Percentiles rank a stretch among this genome's conserved stretches.
Conservation (phyloP, 805 yeast genomes). For the Yarrowia sp. region DNA sequence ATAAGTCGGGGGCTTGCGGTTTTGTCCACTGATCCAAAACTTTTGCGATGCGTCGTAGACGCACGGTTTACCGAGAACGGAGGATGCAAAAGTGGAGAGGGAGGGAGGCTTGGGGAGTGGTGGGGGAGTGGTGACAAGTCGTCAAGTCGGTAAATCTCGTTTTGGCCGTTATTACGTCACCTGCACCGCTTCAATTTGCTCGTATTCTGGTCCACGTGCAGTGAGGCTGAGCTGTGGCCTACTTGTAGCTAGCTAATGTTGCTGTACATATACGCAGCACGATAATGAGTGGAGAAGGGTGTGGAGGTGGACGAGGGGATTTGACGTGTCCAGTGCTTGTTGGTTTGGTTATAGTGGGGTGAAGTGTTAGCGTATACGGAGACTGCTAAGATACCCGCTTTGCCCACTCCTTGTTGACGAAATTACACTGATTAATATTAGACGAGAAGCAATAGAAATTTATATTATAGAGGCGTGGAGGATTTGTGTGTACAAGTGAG, state of each 20-base stretch:
- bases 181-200: not conserved
- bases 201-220: not conserved
- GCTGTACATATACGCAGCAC: slow-evolving; percentile 20
- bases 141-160: too few species aligned
- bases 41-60: slow-evolving; percentile 13
- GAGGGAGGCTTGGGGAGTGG: not conserved
- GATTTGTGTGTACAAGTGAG: too few species aligned
- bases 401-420: too few species aligned
- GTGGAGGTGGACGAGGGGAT: not conserved
- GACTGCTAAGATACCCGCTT: too few species aligned
- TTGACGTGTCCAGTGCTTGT: too few species aligned
- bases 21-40: slow-evolving; percentile 15
- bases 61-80: slow-evolving; percentile 19
- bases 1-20: not conserved
- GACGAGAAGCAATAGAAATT: too few species aligned
- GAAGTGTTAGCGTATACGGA: too few species aligned
- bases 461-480: too few species aligned
- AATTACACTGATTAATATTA: too few species aligned
- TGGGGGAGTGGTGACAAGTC: not conserved
- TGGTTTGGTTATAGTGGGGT: too few species aligned
- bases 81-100: slow-evolving; percentile 4
- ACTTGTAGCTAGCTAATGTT: not conserved
- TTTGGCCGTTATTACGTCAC: too few species aligned
- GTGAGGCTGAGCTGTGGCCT: too few species aligned
- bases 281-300: not conserved